A percentile compares a stretch with the other conserved stretches of the same genome.
phyloP scores from a whole-genome alignment of 805 yeast species.

The Candida tibetensis region DNA sequence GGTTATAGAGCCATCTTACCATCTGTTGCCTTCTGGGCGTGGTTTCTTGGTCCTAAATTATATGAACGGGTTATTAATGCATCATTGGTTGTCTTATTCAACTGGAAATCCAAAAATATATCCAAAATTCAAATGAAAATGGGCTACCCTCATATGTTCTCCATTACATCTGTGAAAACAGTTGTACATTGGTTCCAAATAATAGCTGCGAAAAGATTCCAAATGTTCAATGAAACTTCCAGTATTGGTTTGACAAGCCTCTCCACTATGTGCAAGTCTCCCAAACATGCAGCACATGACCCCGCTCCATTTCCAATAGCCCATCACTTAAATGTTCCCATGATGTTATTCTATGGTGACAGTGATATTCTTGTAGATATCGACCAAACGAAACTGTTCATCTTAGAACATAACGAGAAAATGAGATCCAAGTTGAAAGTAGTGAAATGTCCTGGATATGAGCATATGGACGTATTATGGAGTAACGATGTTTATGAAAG shows the following conservation, averaged over 20 bases:
- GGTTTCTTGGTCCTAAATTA: constrained; percentile 18
- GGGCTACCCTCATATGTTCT: constrained; percentile 32
- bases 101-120: constrained; percentile 27
- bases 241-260: constrained; percentile 21
- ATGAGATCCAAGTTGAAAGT: constrained; percentile 22
- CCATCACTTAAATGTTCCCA: constrained; percentile 27
- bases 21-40: constrained; percentile 30
- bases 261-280: constrained; percentile 14
- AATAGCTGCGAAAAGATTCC: constrained; percentile 26
- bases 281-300: constrained; percentile 15
- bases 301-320: constrained; percentile 30
- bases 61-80: constrained; percentile 25
- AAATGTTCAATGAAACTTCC: constrained; percentile 32
- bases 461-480: constrained; percentile 36
- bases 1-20: constrained; percentile 29
- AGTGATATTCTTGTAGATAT: constrained; percentile 29
- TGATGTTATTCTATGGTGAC: constrained; percentile 29
- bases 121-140: constrained; percentile 19
- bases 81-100: constrained; percentile 23
- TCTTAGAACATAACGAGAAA: constrained; percentile 21
- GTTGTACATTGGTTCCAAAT: constrained; percentile 34
- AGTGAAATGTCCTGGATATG: constrained; percentile 23
- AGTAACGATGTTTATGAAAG: constrained; percentile 23
- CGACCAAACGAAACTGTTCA: constrained; percentile 19
- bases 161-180: constrained; percentile 27